Conservation (phyloP, 306 rosid genomes). For the Castanospermum australe region DNA sequence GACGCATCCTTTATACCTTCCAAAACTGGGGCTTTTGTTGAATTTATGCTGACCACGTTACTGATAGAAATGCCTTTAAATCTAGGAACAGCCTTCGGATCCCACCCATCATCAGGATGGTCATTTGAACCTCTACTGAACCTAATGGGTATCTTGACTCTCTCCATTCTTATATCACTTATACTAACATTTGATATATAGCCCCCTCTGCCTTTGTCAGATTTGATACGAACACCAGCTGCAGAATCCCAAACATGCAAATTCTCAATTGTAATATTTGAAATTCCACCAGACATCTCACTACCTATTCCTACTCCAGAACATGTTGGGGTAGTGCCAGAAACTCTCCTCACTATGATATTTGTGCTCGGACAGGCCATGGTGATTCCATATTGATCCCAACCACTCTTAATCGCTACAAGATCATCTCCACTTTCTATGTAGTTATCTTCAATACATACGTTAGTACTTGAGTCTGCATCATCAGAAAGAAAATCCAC, state of each 20-base stretch:
- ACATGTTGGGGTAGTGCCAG: constrained; percentile 95
- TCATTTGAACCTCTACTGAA: constrained; percentile 90
- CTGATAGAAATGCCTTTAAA: constrained; percentile 62
- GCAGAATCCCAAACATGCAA: constrained; percentile 90
- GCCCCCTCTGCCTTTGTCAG: constrained; percentile 92
- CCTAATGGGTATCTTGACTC: constrained; percentile 82
- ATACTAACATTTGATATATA: constrained; percentile 62
- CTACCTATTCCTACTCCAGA: constrained; percentile 97
- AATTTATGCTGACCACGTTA: constrained; percentile 65
- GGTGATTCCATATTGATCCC: constrained; percentile 93
- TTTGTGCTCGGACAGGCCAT: constrained; percentile 75
- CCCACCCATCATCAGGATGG: constrained; percentile 92
- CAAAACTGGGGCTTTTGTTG: constrained; percentile 73
- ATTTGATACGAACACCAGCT: constrained; percentile 80
- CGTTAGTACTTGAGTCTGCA: constrained; percentile 79
- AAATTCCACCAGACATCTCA: constrained; percentile 96
- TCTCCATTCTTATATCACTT: constrained; percentile 64
- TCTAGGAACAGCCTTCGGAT: constrained; percentile 82
- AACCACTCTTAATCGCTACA: constrained; percentile 92
- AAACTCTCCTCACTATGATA: constrained; percentile 76
- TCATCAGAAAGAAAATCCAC: constrained; percentile 15
- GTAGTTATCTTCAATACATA: constrained; percentile 93
- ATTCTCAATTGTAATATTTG: constrained; percentile 70
- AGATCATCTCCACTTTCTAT: constrained; percentile 97
- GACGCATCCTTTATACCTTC: constrained; percentile 63